Conservation (phyloP, 257 asterid species). For the Nyctanthes arbortristis region DNA sequence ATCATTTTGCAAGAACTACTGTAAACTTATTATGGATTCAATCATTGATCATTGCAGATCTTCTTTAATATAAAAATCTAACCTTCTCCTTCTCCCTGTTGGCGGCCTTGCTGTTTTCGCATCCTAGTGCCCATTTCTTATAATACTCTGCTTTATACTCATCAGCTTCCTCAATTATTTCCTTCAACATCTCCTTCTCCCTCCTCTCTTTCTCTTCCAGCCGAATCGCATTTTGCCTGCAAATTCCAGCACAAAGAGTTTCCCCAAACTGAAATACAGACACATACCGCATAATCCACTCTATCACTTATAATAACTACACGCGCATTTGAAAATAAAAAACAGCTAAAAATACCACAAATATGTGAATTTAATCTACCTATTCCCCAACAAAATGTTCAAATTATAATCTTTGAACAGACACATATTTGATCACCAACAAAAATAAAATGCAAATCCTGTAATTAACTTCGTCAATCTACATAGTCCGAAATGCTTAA, state of each 20-base stretch:
- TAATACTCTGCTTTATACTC: slow-evolving; percentile 49
- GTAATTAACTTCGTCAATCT: no score
- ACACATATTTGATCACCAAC: not conserved
- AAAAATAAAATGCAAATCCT: no score
- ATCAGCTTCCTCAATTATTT: slow-evolving; percentile 56
- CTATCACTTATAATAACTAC: no score
- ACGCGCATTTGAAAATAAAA: no score
- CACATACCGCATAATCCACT: no score
- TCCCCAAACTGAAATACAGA: no score
- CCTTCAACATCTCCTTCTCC: slow-evolving; percentile 57
- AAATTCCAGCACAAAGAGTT: slow-evolving; percentile 2
- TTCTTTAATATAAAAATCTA: not conserved
- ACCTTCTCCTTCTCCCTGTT: slow-evolving; percentile 65
- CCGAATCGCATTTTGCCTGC: slow-evolving; percentile 48
- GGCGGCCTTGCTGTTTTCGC: slow-evolving; percentile 50
- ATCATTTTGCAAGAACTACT: not conserved
- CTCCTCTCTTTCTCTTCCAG: slow-evolving; percentile 58
- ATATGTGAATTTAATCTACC: not conserved
- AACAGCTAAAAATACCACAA: no score
- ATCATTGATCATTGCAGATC: not conserved
- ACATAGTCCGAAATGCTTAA: no score
- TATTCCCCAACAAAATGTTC: not conserved
- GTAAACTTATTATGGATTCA: not conserved
- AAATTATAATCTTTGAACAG: not conserved
- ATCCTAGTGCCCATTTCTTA: slow-evolving; percentile 45